These are phyloP conservation scores for Ambrosia hybrid DNA, from an alignment of 140 eudicot genomes.

Conservation along the genomic window DNA sequence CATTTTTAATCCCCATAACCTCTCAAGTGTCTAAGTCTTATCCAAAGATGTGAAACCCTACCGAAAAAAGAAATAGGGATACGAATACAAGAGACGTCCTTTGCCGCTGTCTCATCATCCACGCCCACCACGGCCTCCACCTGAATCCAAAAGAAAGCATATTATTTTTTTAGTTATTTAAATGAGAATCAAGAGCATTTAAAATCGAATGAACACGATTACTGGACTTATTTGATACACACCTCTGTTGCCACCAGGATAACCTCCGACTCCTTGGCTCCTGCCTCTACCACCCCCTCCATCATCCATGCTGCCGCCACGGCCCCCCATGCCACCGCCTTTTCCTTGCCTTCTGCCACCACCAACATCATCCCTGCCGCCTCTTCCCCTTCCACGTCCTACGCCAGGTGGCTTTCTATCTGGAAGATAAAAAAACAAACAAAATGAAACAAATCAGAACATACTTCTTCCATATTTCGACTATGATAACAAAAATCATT, in stretches of 20 bases:
- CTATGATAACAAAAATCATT: background rate
- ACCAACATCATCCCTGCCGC: slow-evolving; percentile 45
- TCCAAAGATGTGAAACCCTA: too few species aligned
- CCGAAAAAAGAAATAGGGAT: too few species aligned
- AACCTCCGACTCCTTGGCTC: slow-evolving; percentile 42
- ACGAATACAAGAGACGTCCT: too few species aligned
- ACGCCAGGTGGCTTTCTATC: slow-evolving; percentile 76
- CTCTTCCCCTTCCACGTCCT: slow-evolving; percentile 72
- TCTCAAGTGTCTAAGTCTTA: too few species aligned
- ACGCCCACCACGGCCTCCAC: slow-evolving; percentile 19
- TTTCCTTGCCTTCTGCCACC: slow-evolving; percentile 45
- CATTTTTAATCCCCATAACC: too few species aligned
- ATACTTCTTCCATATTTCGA: background rate
- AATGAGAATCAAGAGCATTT: background rate
- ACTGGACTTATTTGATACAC: background rate
- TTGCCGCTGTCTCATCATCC: background rate
- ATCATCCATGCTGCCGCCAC: slow-evolving; percentile 39
- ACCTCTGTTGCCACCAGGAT: slow-evolving; percentile 47
- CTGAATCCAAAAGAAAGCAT: background rate
- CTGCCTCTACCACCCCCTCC: slow-evolving; percentile 48
- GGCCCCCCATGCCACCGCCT: slow-evolving; percentile 43
- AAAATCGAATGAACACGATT: background rate
- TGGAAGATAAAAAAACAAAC: slow-evolving; percentile 11
- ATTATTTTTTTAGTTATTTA: background rate
- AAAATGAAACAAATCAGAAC: too few species aligned